A percentile compares a stretch with the other conserved stretches of the same genome.
Evolutionary conservation across 2,329 filamentous ascomycete species (phyloP).

Genomic region (Aspergillus fructus): DNA sequence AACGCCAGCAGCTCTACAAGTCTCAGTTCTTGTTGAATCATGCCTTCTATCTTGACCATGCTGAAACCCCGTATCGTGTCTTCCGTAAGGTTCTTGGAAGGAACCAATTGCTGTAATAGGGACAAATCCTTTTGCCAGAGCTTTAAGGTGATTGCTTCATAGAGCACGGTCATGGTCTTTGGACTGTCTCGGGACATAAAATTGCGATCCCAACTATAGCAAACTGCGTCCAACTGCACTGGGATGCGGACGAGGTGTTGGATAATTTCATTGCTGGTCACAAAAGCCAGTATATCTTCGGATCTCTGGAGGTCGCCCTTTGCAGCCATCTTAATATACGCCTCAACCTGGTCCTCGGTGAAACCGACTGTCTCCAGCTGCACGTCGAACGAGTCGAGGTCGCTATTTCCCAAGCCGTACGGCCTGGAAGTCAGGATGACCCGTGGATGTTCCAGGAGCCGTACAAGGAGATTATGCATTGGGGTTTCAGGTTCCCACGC

Average conservation of each 20-base stretch:
- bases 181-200: conserved; percentile 6
- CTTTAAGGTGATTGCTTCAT: conserved; percentile 31
- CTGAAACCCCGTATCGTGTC: background rate
- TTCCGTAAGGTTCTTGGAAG: conserved; percentile 22
- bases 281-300: conserved; percentile 17
- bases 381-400: conserved; percentile 26
- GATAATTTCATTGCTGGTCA: conserved; percentile 27
- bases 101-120: too few species aligned
- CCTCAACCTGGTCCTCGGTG: conserved; percentile 33
- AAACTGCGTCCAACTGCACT: conserved; percentile 48
- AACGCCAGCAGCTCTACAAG: too few species aligned
- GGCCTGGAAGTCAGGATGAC: conserved; percentile 46
- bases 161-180: conserved; percentile 39
- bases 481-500: conserved; percentile 19
- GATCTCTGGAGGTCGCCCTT: background rate
- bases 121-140: conserved; percentile 43
- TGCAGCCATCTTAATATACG: conserved; percentile 29
- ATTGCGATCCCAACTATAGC: conserved; percentile 34
- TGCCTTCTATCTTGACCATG: background rate
- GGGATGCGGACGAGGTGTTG: conserved; percentile 43
- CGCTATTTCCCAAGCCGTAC: conserved; percentile 15
- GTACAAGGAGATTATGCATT: background rate
- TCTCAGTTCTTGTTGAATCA: background rate
- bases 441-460: conserved; percentile 33
- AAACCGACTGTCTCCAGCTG: conserved; percentile 46